phyloP scores from a whole-genome alignment of 2,329 filamentous ascomycete genomes.

The Cercospora sesami region DNA sequence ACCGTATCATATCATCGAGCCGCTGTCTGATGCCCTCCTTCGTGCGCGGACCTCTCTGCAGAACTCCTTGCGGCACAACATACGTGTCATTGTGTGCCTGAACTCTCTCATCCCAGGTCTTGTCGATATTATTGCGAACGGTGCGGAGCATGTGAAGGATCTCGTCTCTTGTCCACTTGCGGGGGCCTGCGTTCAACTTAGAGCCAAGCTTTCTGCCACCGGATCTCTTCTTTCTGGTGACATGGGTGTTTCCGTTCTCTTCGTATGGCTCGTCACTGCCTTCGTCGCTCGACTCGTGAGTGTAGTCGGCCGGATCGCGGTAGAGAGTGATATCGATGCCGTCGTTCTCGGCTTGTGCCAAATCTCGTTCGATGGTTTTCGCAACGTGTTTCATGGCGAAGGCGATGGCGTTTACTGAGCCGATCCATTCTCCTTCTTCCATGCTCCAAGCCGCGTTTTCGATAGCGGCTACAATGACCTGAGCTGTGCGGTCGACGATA shows the following conservation, averaged over 20 bases:
- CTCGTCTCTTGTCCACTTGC: not conserved
- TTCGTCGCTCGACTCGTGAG: not conserved
- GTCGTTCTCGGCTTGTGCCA: not conserved
- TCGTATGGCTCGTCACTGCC: not conserved
- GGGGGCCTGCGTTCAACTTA: not conserved
- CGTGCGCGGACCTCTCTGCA: not conserved
- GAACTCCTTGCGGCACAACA: not conserved
- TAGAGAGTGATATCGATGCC: slow-evolving; percentile 5
- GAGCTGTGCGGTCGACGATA: slow-evolving; percentile 1
- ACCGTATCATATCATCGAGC: not conserved
- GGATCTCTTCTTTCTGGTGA: not conserved
- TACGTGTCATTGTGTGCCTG: not conserved
- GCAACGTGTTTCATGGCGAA: not conserved
- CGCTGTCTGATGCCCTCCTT: slow-evolving; percentile 9
- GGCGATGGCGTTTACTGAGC: slow-evolving; percentile 6
- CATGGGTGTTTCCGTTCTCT: not conserved
- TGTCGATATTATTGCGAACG: not conserved
- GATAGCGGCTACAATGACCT: slow-evolving; percentile 1
- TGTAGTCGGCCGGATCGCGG: not conserved
- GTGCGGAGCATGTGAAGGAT: slow-evolving; percentile 3
- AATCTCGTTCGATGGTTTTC: not conserved
- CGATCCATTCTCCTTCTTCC: not conserved
- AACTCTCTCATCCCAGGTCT: not conserved
- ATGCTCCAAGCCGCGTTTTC: slow-evolving; percentile 13
- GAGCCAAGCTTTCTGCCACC: not conserved